A percentile compares a stretch with the other conserved stretches of the same genome.
phyloP scores from a whole-genome alignment of 106 monocot species.

The Allium fistulosum region DNA sequence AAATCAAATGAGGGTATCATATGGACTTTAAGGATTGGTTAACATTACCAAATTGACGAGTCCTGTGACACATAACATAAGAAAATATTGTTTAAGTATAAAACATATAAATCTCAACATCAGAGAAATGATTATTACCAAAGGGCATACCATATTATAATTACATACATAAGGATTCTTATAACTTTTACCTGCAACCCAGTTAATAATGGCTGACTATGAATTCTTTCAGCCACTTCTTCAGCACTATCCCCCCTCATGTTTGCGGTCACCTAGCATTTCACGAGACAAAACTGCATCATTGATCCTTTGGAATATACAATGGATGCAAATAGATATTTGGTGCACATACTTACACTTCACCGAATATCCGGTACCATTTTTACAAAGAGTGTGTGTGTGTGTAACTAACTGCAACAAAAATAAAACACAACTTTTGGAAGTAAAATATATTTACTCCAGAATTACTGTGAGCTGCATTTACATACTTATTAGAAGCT shows the following conservation, averaged over 20 bases:
- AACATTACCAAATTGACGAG: background rate
- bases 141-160: background rate
- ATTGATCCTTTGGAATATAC: too few relatives aligned
- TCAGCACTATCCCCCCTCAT: conserved; percentile 91
- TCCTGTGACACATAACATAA: background rate
- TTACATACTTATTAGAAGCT: too few relatives aligned
- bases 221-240: conserved; percentile 87
- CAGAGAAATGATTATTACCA: background rate
- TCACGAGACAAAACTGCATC: background rate
- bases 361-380: too few relatives aligned
- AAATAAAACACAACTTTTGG: background rate
- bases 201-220: conserved; percentile 65
- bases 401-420: background rate
- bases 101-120: background rate
- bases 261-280: conserved; percentile 73
- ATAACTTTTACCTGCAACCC: conserved; percentile 70
- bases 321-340: too few relatives aligned
- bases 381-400: too few relatives aligned
- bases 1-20: background rate
- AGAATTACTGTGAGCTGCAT: too few relatives aligned
- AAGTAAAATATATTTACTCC: too few relatives aligned
- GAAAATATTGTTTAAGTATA: background rate
- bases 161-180: background rate
- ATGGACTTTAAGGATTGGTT: background rate
- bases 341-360: too few relatives aligned